Percentiles rank a stretch among this genome's conserved stretches.
Conservation (phyloP, 1,284 basidiomycete genomes). For the Trametes pubescens region DNA sequence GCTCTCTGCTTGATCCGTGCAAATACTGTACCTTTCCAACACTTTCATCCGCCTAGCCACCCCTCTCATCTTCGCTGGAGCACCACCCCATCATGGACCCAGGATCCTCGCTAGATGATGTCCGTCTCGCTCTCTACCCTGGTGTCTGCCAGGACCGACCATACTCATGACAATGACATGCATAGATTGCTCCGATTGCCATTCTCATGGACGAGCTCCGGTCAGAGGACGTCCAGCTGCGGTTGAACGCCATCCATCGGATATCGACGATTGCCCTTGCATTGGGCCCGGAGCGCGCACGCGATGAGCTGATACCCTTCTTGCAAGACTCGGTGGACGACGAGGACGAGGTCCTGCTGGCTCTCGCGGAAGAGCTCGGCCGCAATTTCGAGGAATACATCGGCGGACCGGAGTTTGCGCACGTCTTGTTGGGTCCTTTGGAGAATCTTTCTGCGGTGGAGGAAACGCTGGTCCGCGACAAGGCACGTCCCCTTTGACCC, state of each 20-base stretch:
- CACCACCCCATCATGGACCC: constrained; percentile 29
- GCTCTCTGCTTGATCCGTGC: constrained; percentile 8
- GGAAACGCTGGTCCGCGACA: constrained; percentile 98
- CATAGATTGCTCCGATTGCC: constrained; percentile 84
- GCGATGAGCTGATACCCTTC: constrained; percentile 97
- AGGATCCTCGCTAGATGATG: constrained; percentile 29
- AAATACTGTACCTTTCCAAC: neutral
- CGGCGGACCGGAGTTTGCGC: constrained; percentile 90
- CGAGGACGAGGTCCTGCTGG: constrained; percentile 98
- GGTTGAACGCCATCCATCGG: constrained; percentile 97
- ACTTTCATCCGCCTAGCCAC: neutral
- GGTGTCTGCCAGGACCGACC: neutral
- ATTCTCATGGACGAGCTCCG: constrained; percentile 96
- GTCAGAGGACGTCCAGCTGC: constrained; percentile 93
- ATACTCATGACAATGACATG: neutral
- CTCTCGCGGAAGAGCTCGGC: constrained; percentile 96
- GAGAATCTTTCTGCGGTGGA: constrained; percentile 98
- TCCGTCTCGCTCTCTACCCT: constrained; percentile 5
- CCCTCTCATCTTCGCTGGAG: constrained; percentile 2
- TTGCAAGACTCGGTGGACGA: constrained; percentile 98
- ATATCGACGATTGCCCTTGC: constrained; percentile 99
- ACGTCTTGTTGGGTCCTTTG: constrained; percentile 90
- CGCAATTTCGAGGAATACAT: constrained; percentile 94
- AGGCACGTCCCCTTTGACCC: constrained; percentile 61
- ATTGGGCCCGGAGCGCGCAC: constrained; percentile 93